A percentile compares a stretch with the other conserved stretches of the same genome.
These are phyloP conservation scores for Saccharata proteae DNA, from an alignment of 2,329 filamentous ascomycete genomes.

Conservation along the genomic window DNA sequence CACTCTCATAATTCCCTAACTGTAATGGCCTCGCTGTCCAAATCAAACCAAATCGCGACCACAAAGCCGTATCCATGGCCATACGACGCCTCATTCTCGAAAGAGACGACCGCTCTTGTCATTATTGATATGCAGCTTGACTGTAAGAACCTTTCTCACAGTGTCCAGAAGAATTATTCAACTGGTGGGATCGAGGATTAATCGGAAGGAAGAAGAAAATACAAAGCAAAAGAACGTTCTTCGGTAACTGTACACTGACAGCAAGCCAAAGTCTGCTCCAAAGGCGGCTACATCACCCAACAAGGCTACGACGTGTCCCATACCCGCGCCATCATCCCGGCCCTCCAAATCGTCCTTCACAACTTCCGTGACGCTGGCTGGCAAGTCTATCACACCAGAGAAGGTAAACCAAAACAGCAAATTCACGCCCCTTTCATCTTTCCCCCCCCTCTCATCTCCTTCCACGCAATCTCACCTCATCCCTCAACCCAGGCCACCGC, in stretches of 20 bases:
- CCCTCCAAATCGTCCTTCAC: conserved; percentile 27
- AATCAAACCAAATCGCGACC: conserved; percentile 14
- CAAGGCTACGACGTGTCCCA: conserved; percentile 34
- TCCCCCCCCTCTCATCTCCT: not conserved
- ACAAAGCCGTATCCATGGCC: conserved; percentile 29
- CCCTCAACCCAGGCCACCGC: conserved; percentile 26
- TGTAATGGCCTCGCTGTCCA: too few relatives aligned
- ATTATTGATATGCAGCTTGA: conserved; percentile 18
- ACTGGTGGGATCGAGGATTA: not conserved
- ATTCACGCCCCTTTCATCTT: not conserved
- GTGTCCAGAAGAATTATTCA: not conserved
- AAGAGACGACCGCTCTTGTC: conserved; percentile 14
- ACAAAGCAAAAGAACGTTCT: conserved; percentile 7
- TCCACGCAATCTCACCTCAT: not conserved
- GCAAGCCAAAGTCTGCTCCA: conserved; percentile 34
- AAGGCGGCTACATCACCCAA: conserved; percentile 36
- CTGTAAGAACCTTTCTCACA: too few relatives aligned
- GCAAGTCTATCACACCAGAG: conserved; percentile 38
- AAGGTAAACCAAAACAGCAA: conserved; percentile 21
- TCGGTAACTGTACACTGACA: conserved; percentile 8
- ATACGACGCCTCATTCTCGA: conserved; percentile 25
- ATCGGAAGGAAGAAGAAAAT: too few relatives aligned
- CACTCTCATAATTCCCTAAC: too few relatives aligned
- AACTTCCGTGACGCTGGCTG: conserved; percentile 29
- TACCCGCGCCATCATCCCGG: conserved; percentile 33